These are phyloP conservation scores for Umbelopsis sp. DNA, from an alignment of 192 early-diverging fungal species.

Conservation along the genomic window DNA sequence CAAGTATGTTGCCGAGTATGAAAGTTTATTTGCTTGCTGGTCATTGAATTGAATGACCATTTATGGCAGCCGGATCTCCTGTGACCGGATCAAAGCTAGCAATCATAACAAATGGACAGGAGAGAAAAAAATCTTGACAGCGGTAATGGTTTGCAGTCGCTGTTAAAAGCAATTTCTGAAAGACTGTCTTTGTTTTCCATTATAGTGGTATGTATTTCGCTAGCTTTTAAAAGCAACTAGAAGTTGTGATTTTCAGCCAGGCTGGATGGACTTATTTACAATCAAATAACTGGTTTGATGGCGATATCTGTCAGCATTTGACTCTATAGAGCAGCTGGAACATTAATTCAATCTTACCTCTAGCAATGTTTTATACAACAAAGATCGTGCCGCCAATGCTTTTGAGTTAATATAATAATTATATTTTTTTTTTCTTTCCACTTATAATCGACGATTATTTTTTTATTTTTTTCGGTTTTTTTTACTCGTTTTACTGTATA, in stretches of 20 bases:
- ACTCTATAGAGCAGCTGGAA: constrained; percentile 11
- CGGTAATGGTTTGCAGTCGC: too few relatives aligned
- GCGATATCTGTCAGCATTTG: constrained; percentile 19
- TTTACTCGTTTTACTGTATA: constrained; percentile 10
- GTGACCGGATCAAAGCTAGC: too few relatives aligned
- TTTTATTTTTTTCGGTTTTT: constrained; percentile 8
- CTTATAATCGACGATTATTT: not conserved
- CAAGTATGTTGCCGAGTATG: too few relatives aligned
- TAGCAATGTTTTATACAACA: not conserved
- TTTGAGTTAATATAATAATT: not conserved
- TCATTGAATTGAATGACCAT: too few relatives aligned
- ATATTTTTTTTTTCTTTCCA: constrained; percentile 1
- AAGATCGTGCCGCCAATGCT: too few relatives aligned
- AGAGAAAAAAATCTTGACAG: too few relatives aligned
- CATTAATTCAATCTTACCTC: not conserved
- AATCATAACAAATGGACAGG: too few relatives aligned
- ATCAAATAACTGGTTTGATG: constrained; percentile 2
- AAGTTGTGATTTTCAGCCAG: not conserved
- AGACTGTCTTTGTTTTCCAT: not conserved
- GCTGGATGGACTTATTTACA: not conserved
- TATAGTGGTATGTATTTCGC: not conserved
- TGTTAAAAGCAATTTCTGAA: constrained; percentile 3
- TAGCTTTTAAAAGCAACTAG: constrained; percentile 6
- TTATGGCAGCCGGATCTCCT: too few relatives aligned
- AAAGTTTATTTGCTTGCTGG: too few relatives aligned